Percentiles rank a stretch among this genome's conserved stretches.
phyloP scores from a whole-genome alignment of 805 yeast species.

The Hanseniaspora meyeri region DNA sequence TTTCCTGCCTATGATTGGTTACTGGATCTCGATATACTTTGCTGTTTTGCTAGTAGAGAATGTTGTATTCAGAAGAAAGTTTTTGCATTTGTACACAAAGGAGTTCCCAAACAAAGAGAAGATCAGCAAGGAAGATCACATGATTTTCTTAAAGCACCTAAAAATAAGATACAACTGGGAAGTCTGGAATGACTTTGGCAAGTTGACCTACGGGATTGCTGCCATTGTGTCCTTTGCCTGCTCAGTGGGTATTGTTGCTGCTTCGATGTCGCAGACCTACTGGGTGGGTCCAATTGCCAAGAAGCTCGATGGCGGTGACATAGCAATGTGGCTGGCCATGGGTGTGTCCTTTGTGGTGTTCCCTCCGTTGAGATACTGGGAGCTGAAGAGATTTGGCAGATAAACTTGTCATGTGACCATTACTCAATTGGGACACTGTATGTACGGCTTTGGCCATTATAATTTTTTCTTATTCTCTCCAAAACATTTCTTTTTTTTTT shows the following conservation, averaged over 20 bases:
- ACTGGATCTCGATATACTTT: slow-evolving; percentile 77
- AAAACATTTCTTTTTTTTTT: background rate
- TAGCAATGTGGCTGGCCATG: slow-evolving; percentile 71
- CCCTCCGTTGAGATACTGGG: slow-evolving; percentile 54
- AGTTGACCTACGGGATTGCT: slow-evolving; percentile 60
- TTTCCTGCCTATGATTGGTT: slow-evolving; percentile 82
- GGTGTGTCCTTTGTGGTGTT: slow-evolving; percentile 55
- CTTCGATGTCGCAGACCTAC: slow-evolving; percentile 82
- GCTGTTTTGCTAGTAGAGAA: slow-evolving; percentile 63
- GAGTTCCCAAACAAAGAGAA: slow-evolving; percentile 29
- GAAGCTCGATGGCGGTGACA: slow-evolving; percentile 59
- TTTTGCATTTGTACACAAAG: slow-evolving; percentile 32
- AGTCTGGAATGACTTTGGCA: slow-evolving; percentile 52
- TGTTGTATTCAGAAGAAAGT: slow-evolving; percentile 45
- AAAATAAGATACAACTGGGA: slow-evolving; percentile 54
- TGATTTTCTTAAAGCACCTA: slow-evolving; percentile 13
- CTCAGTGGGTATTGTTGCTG: slow-evolving; percentile 71
- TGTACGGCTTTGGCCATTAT: background rate
- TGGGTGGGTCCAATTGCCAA: slow-evolving; percentile 67
- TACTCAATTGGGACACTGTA: background rate
- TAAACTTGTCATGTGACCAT: slow-evolving; percentile 16
- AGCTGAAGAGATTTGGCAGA: slow-evolving; percentile 44
- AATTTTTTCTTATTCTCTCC: background rate
- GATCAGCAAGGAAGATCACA: background rate
- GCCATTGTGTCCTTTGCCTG: slow-evolving; percentile 50